Evolutionary conservation across 1,284 basidiomycete genomes (phyloP), one percentile per base, ranked within the genome.

Genomic region (Farysia itapuensis): DNA sequence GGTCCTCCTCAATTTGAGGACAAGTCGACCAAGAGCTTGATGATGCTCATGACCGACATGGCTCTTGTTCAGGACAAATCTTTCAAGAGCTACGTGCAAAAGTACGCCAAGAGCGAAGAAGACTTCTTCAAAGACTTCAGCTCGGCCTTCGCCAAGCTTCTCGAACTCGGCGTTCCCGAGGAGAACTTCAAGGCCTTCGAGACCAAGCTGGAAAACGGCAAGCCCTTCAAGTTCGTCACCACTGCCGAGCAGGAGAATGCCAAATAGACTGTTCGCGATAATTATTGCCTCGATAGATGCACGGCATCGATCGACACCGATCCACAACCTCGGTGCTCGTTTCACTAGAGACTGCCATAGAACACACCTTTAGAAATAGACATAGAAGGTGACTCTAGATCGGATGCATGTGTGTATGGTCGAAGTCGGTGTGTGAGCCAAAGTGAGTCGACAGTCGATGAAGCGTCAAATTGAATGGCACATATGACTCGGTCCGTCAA

Each of bases 1-100:
- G 93, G 92, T 34, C 91, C 92, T 29, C 92, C 90, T 80, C 94
- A 98, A 80, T 86, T 88, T 54, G 85, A 89, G 79, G 92, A 97
- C 81, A 90, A 89, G 84, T 86, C 85, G 79, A 92, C 91, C 35
- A 83, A 64, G 70, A 80, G 84, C 28, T 81, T 98, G 37, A 97
- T 98, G 93, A 97, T 97, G 93, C 66, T 74, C 34, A 68, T 67
- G 41, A 60, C 72, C 39, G 70, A 75, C 50, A 67, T 72, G 52
- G 58, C 70, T 12, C 40, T 70, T 12, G 48, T 64, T 13, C 45
- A 69, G 67, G 66, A 71, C 54, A 21, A 50, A 29, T 52, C 60
- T 35, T 74, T 76, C 67, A 65, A 64, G 48, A 53, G 63, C 42
- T 54, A 64, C 47, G 74, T 72, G 15, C 51, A 72, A 61, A 45